Conservation (phyloP, 208 protist genomes). For the Borovskyia barvae region DNA sequence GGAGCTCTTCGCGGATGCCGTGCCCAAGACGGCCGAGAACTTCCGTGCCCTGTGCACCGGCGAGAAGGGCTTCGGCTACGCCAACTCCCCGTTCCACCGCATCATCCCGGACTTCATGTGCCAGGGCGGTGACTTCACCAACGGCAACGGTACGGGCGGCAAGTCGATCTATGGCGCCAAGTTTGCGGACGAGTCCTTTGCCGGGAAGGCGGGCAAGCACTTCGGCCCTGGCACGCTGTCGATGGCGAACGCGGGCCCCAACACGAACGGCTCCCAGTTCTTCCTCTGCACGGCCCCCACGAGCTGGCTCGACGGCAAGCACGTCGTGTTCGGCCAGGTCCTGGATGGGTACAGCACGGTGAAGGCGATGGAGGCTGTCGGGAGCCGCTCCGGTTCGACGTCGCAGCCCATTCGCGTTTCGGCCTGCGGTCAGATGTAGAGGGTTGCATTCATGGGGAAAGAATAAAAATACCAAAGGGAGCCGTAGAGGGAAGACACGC, state of each 20-base stretch:
- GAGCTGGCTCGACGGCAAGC: slow-evolving; percentile 93
- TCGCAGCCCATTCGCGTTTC: slow-evolving; percentile 58
- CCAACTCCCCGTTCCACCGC: slow-evolving; percentile 48
- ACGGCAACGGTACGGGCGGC: slow-evolving; percentile 52
- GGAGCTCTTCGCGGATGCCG: slow-evolving; percentile 53
- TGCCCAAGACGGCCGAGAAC: slow-evolving; percentile 68
- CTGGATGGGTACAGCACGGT: slow-evolving; percentile 87
- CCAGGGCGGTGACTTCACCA: slow-evolving; percentile 66
- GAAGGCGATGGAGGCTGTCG: slow-evolving; percentile 80
- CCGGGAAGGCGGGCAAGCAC: slow-evolving; percentile 56
- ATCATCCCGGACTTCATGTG: slow-evolving; percentile 62
- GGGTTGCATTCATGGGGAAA: not conserved
- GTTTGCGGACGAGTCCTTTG: slow-evolving; percentile 59
- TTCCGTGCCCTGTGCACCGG: slow-evolving; percentile 60
- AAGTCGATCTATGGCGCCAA: slow-evolving; percentile 66
- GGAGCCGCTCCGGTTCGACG: slow-evolving; percentile 53
- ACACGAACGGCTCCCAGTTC: slow-evolving; percentile 94
- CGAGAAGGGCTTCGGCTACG: slow-evolving; percentile 55
- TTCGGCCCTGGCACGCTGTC: slow-evolving; percentile 77
- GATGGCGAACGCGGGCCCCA: slow-evolving; percentile 92
- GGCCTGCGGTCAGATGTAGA: slow-evolving; percentile 68
- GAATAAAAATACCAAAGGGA: not conserved
- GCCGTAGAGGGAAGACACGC: not conserved
- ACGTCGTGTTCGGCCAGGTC: slow-evolving; percentile 96
- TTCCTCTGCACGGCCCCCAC: slow-evolving; percentile 87